Percentiles rank a stretch among this genome's conserved stretches.
Evolutionary conservation across 306 rosid species (phyloP).

Genomic region (Notholithocarpus densiflorus): DNA sequence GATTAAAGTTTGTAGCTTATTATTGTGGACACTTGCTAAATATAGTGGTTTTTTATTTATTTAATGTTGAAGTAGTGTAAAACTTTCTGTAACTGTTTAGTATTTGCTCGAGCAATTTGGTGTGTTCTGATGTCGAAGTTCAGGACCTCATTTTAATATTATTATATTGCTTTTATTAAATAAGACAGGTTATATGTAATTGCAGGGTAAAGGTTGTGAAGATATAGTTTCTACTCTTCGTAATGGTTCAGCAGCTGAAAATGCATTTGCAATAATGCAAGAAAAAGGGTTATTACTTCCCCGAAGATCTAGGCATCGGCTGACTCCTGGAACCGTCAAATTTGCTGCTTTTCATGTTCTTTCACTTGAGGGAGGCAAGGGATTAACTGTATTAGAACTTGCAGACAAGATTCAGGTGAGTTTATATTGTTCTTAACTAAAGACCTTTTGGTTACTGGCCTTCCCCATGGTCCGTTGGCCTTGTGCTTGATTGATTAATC

Average conservation of each 20-base stretch:
- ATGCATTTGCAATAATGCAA: conserved; percentile 90
- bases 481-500: not conserved
- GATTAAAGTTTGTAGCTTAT: not conserved
- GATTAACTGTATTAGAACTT: conserved; percentile 86
- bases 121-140: not conserved
- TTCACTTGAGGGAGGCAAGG: conserved; percentile 91
- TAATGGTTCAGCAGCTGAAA: conserved; percentile 95
- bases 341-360: conserved; percentile 99
- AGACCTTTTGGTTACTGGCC: not conserved
- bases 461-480: not conserved
- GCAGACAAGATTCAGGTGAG: conserved; percentile 98
- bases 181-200: conserved; percentile 19
- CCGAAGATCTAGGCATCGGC: conserved; percentile 88
- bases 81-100: conserved; percentile 18
- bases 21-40: not conserved
- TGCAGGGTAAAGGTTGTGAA: conserved; percentile 71
- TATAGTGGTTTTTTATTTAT: conserved; percentile 1
- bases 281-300: conserved; percentile 91
- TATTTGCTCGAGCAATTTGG: conserved; percentile 7
- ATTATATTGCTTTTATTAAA: conserved; percentile 9
- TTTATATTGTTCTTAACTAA: not conserved
- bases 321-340: conserved; percentile 98
- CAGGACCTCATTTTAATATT: not conserved
- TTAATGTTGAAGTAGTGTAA: conserved; percentile 6
- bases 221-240: conserved; percentile 88